These are phyloP conservation scores for Pseudogymnoascus sp. DNA, from an alignment of 2,329 filamentous ascomycete genomes.

Conservation along the genomic window DNA sequence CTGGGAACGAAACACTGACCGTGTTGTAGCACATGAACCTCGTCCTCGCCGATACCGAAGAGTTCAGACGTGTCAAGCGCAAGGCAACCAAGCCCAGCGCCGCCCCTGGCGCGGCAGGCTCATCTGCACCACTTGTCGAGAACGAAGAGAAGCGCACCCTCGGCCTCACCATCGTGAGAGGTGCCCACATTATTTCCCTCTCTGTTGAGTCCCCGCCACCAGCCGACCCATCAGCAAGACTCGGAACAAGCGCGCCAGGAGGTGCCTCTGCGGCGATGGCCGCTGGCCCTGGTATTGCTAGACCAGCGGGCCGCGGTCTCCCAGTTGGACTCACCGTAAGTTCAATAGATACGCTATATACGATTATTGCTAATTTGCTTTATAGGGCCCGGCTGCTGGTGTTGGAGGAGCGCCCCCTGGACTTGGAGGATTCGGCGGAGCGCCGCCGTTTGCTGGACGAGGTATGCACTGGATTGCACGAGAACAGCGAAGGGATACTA, in stretches of 20 bases:
- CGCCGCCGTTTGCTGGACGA: slow-evolving; percentile 43
- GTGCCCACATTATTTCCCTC: slow-evolving; percentile 87
- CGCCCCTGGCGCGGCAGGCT: slow-evolving; percentile 43
- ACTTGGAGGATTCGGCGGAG: slow-evolving; percentile 43
- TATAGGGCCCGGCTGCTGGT: slow-evolving; percentile 71
- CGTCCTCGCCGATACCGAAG: slow-evolving; percentile 95
- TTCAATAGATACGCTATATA: slow-evolving; percentile 19
- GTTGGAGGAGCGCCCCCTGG: slow-evolving; percentile 58
- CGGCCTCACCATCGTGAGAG: slow-evolving; percentile 87
- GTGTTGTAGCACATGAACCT: slow-evolving; percentile 86
- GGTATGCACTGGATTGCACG: slow-evolving; percentile 38
- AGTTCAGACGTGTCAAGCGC: slow-evolving; percentile 86
- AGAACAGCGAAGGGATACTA: neutral
- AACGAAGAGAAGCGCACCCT: slow-evolving; percentile 97
- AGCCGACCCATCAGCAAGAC: slow-evolving; percentile 80
- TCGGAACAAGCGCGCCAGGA: slow-evolving; percentile 68
- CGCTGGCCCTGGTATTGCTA: slow-evolving; percentile 80
- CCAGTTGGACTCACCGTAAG: slow-evolving; percentile 73
- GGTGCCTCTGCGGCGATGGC: slow-evolving; percentile 62
- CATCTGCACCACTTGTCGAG: slow-evolving; percentile 64
- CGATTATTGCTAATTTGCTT: slow-evolving; percentile 21
- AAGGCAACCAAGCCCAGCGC: slow-evolving; percentile 67
- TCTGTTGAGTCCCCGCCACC: slow-evolving; percentile 95
- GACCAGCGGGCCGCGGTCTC: slow-evolving; percentile 79
- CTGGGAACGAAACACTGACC: slow-evolving; percentile 12